phyloP scores from a whole-genome alignment of 1,284 basidiomycete species.

The Thelephora terrestris region DNA sequence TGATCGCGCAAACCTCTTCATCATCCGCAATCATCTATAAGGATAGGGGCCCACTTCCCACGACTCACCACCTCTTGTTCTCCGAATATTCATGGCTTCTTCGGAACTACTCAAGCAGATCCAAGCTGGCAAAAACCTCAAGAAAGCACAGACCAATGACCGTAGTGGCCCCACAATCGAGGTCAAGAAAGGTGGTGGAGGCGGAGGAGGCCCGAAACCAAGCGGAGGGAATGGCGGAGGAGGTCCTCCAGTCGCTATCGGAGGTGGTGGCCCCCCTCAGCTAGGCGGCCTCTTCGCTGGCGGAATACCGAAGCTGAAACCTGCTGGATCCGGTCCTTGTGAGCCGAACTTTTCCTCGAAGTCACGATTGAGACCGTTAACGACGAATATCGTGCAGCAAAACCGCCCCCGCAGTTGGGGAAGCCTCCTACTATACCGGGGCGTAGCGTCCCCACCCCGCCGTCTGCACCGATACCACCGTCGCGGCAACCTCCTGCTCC shows the following conservation, averaged over 20 bases:
- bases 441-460: constrained; percentile 28
- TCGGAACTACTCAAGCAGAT: constrained; percentile 65
- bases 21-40: too few relatives aligned
- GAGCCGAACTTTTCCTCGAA: constrained; percentile 16
- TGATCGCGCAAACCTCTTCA: too few relatives aligned
- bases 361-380: background rate
- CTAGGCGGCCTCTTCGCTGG: constrained; percentile 82
- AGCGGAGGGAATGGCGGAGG: constrained; percentile 9
- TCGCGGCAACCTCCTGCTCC: constrained; percentile 13
- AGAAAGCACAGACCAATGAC: constrained; percentile 77
- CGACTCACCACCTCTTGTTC: too few relatives aligned
- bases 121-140: constrained; percentile 70
- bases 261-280: constrained; percentile 56
- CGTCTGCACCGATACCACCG: constrained; percentile 25
- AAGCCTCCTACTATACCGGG: constrained; percentile 62
- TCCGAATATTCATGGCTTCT: constrained; percentile 42
- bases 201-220: constrained; percentile 29
- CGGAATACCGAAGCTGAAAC: constrained; percentile 84
- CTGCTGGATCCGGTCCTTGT: constrained; percentile 55
- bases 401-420: constrained; percentile 43
- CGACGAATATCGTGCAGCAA: constrained; percentile 30
- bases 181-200: constrained; percentile 33
- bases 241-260: background rate
- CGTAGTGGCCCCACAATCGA: constrained; percentile 66
- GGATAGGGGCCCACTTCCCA: too few relatives aligned